Percentiles rank a stretch among this genome's conserved stretches.
Conservation (phyloP, 306 rosid genomes). For the Cucumis sativus region Cucumber_9930_V3 NC_026661.2:13206001-13206500, state of each 20-base stretch:
- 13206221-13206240: neutral
- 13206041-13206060: constrained; percentile 96
- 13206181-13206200: neutral
- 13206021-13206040: neutral
- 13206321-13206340: no score
- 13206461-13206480: neutral
- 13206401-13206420: neutral
- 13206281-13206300: no score
- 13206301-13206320: no score
- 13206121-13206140: neutral
- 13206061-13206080: constrained; percentile 99
- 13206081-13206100: constrained; percentile 83
- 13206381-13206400: neutral
- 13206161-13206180: neutral
- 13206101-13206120: neutral
- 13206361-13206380: no score
- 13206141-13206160: neutral
- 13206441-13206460: neutral
- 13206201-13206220: neutral
- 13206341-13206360: no score
- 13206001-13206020: neutral
- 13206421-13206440: constrained; percentile 11
- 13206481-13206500: constrained; percentile 31
- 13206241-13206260: neutral
- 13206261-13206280: neutral